Evolutionary conservation across 116 monocot species (phyloP).

Genomic region (Papilionanthe hybrid): DNA sequence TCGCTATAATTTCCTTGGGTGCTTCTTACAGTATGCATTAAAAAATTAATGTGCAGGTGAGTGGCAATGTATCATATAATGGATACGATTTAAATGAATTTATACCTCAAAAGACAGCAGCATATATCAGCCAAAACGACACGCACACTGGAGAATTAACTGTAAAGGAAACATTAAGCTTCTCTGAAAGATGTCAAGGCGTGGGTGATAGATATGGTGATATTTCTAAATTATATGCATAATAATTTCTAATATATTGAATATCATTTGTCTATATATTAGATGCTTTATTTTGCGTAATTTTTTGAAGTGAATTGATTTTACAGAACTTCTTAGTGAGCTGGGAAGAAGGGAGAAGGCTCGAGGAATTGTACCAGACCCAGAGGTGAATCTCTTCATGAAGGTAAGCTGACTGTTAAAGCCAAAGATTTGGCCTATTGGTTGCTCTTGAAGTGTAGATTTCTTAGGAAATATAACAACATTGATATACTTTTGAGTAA

Average conservation of each 20-base stretch:
- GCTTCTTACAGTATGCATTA: not conserved
- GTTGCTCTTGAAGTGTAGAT: not conserved
- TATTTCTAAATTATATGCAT: not conserved
- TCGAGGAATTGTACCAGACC: slow-evolving; percentile 56
- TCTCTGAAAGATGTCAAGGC: slow-evolving; percentile 50
- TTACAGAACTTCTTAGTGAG: slow-evolving; percentile 62
- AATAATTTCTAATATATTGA: not conserved
- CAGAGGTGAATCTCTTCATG: slow-evolving; percentile 89
- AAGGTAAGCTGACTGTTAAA: slow-evolving; percentile 37
- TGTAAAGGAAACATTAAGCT: slow-evolving; percentile 49
- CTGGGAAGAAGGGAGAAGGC: slow-evolving; percentile 72
- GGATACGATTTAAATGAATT: slow-evolving; percentile 64
- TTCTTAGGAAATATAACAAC: not conserved
- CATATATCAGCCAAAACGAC: slow-evolving; percentile 55
- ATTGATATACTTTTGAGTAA: not conserved
- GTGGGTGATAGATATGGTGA: slow-evolving; percentile 51
- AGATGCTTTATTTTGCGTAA: too few species aligned
- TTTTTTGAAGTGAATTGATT: not conserved
- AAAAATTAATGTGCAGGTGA: slow-evolving; percentile 31
- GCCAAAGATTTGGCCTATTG: not conserved
- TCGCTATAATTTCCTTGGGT: not conserved
- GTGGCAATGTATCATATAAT: slow-evolving; percentile 71
- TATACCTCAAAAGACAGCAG: slow-evolving; percentile 72
- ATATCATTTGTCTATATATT: too few species aligned
- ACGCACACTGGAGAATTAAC: slow-evolving; percentile 49